Evolutionary conservation across 1,284 basidiomycete genomes (phyloP), one percentile per base, ranked within the genome.

Genomic region (Amylostereum areolatum): DNA sequence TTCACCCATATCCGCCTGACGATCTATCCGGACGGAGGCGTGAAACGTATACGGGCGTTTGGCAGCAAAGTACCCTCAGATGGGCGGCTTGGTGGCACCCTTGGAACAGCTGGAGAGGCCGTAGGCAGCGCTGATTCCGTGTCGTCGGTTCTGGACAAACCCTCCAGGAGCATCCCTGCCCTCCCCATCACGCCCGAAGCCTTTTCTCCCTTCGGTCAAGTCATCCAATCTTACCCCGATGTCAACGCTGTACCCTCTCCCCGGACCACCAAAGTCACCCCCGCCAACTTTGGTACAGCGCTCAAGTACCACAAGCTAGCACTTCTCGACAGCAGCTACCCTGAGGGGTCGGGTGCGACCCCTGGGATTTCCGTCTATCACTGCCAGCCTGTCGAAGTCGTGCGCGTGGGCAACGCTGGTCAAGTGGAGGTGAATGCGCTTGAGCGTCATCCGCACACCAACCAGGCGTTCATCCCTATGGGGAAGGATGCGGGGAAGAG

Each of bases 11-110:
- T 98, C 50, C 83, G 84, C 59, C 72, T 96, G 54, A 92, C 88
- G 18, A 97, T 97, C 61, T 83, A 89, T 66, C 96, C 96, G 3
- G 96, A 99, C 64, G 96, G 96, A 44, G 96, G 96, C 25, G 75
- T 98, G 63, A 99, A 99, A 72, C 83, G 96, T 8, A 72, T 99
- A 25, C 81, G 96, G 46, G 66, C 98, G 43, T 75, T 85, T 52
- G 96, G 96, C 11, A 77, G 79, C 49, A 80, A 77, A 50, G 72
- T 10, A 10, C 12, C 39, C 32, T 25, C 24, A 31, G 30, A 39
- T 29, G 25, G 18, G 61, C 6, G 37, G 46, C 35, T 33, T 34
- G 32, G 25, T 29, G 52, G 7, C 33, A 37, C 18, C 27, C 44
- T 44, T 30, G 50, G 46, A 9, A 11, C 28, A 24, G 33, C 12